Percentiles rank a stretch among this genome's conserved stretches.
phyloP scores from a whole-genome alignment of 179 eudicot genomes.

The Silene coronaria region DNA sequence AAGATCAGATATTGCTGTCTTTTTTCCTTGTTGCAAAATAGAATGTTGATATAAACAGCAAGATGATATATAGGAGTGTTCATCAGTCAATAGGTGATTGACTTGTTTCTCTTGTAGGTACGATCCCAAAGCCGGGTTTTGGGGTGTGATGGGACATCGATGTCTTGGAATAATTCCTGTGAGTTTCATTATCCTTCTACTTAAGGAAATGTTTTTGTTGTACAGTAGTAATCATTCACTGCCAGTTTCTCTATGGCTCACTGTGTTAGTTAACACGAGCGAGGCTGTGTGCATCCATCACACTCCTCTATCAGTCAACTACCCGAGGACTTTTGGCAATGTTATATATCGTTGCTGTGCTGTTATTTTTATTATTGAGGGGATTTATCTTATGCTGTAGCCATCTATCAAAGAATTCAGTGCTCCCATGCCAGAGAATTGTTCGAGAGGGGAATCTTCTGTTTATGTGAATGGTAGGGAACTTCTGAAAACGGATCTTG shows the following conservation, averaged over 20 bases:
- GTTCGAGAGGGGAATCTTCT: slow-evolving; percentile 66
- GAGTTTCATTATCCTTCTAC: slow-evolving; percentile 29
- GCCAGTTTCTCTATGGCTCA: too few relatives aligned
- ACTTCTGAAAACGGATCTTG: slow-evolving; percentile 67
- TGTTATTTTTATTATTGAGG: too few relatives aligned
- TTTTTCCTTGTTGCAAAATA: not conserved
- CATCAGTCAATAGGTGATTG: not conserved
- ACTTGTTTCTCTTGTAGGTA: slow-evolving; percentile 46
- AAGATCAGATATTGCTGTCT: too few relatives aligned
- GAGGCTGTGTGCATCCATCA: too few relatives aligned
- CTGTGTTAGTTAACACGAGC: too few relatives aligned
- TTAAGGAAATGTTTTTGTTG: not conserved
- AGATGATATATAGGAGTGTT: not conserved
- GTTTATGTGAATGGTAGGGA: slow-evolving; percentile 84
- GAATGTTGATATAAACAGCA: not conserved
- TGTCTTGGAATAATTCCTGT: slow-evolving; percentile 93
- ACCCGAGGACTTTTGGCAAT: too few relatives aligned
- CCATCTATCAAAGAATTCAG: slow-evolving; percentile 75
- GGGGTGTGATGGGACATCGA: slow-evolving; percentile 92
- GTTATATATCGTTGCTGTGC: too few relatives aligned
- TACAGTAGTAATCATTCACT: too few relatives aligned
- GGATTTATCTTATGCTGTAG: slow-evolving; percentile 39
- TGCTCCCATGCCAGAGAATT: slow-evolving; percentile 52
- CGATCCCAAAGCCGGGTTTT: slow-evolving; percentile 83
- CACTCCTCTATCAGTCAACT: too few relatives aligned